A percentile compares a stretch with the other conserved stretches of the same genome.
Evolutionary conservation across 257 asterid genomes (phyloP).

Genomic region (Penstemon davidsonii): DNA sequence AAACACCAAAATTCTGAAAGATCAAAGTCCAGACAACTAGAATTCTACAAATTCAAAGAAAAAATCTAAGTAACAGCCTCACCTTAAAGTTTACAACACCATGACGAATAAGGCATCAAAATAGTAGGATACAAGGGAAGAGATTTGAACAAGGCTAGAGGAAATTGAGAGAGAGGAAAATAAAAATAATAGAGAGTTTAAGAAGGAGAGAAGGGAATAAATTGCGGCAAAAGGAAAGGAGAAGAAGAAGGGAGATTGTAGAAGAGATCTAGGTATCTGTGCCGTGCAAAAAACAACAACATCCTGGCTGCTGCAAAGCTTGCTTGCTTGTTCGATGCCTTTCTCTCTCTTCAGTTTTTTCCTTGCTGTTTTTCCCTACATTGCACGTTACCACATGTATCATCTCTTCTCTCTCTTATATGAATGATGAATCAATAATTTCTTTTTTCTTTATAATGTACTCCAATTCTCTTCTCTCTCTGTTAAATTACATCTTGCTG

Average conservation of each 20-base stretch:
- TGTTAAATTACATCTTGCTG: constrained; percentile 27
- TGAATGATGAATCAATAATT: no score
- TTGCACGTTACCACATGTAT: constrained; percentile 77
- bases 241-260: constrained; percentile 45
- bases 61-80: constrained; percentile 16
- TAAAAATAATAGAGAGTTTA: constrained; percentile 31
- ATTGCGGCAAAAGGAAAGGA: constrained; percentile 86
- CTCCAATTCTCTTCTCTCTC: constrained; percentile 33
- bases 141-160: constrained; percentile 21
- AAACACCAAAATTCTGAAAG: constrained; percentile 28
- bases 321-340: constrained; percentile 15
- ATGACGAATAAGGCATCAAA: constrained; percentile 24
- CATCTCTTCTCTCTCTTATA: constrained; percentile 36
- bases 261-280: constrained; percentile 93
- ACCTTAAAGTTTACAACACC: constrained; percentile 39
- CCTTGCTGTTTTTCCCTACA: constrained; percentile 63
- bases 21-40: constrained; percentile 32
- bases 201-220: constrained; percentile 59
- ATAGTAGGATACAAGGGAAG: constrained; percentile 2
- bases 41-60: constrained; percentile 26
- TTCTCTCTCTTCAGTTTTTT: constrained; percentile 48
- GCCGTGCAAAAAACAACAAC: constrained; percentile 87
- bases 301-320: constrained; percentile 37
- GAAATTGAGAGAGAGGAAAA: constrained; percentile 27
- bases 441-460: constrained; percentile 20